Conservation (phyloP, 164 flowering plant species). For the Umbilicus rupestris region DNA sequence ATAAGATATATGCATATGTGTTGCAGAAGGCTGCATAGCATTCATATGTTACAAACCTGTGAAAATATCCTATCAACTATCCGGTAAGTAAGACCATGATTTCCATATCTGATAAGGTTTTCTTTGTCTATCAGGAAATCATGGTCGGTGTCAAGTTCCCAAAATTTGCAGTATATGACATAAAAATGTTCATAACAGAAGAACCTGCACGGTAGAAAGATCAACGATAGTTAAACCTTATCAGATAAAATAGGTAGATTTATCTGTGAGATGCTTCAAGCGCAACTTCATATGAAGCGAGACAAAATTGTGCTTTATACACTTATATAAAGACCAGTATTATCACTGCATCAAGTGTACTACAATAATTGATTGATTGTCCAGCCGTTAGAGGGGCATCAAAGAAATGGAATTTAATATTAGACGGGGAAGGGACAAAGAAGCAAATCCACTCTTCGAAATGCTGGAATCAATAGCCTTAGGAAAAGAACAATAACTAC, state of each 20-base stretch:
- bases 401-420: no score
- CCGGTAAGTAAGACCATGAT: constrained; percentile 93
- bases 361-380: background rate
- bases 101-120: constrained; percentile 91
- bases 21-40: background rate
- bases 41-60: constrained; percentile 43
- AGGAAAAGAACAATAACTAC: no score
- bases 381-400: background rate
- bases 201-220: constrained; percentile 33
- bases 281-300: background rate
- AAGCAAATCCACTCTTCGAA: no score
- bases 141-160: constrained; percentile 95
- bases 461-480: no score
- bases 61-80: constrained; percentile 92
- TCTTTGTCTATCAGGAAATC: constrained; percentile 92
- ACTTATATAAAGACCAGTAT: background rate
- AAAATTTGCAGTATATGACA: constrained; percentile 94
- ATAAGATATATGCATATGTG: background rate
- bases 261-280: background rate
- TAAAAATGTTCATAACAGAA: constrained; percentile 95
- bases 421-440: no score
- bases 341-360: no score
- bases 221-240: background rate
- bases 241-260: background rate
- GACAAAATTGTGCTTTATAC: background rate